Evolutionary conservation across 2,329 filamentous ascomycete genomes (phyloP).

Genomic region (Thielaviopsis punctulata): DNA sequence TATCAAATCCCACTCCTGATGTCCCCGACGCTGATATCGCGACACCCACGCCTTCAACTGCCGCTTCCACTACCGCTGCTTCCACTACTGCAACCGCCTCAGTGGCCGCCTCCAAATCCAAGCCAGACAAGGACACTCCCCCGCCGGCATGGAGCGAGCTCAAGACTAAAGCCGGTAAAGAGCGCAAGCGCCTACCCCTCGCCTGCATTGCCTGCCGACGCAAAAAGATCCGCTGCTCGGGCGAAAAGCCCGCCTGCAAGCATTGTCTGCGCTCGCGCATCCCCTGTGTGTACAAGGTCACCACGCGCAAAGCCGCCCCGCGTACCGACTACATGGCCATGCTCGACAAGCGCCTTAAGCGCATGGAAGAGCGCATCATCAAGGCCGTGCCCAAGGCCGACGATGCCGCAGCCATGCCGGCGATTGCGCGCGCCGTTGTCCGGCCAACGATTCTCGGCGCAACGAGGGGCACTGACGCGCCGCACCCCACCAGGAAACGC

Average conservation of each 20-base stretch:
- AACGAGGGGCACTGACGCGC: slow-evolving; percentile 10
- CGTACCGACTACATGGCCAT: slow-evolving; percentile 98
- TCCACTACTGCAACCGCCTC: not conserved
- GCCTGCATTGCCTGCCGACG: slow-evolving; percentile 90
- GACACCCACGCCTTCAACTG: slow-evolving; percentile 13
- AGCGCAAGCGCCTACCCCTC: slow-evolving; percentile 77
- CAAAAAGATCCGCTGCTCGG: slow-evolving; percentile 96
- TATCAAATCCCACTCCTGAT: not conserved
- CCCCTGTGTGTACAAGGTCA: slow-evolving; percentile 95
- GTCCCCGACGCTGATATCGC: slow-evolving; percentile 13
- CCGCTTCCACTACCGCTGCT: not conserved
- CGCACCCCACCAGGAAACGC: slow-evolving; percentile 58
- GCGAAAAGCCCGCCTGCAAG: slow-evolving; percentile 94
- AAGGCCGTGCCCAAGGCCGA: slow-evolving; percentile 85
- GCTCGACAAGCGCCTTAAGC: slow-evolving; percentile 85
- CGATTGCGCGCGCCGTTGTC: slow-evolving; percentile 63
- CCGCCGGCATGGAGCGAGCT: slow-evolving; percentile 62
- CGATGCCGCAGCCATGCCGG: slow-evolving; percentile 26
- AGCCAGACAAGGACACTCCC: slow-evolving; percentile 40
- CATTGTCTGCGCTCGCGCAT: slow-evolving; percentile 85
- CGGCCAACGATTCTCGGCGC: slow-evolving; percentile 55
- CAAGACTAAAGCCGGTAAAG: slow-evolving; percentile 87
- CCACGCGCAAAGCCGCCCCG: slow-evolving; percentile 80
- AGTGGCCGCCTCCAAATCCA: slow-evolving; percentile 25
- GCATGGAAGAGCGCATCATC: slow-evolving; percentile 96